phyloP scores from a whole-genome alignment of 2,329 filamentous ascomycete genomes.

The Hypoxylon sp. region DNA sequence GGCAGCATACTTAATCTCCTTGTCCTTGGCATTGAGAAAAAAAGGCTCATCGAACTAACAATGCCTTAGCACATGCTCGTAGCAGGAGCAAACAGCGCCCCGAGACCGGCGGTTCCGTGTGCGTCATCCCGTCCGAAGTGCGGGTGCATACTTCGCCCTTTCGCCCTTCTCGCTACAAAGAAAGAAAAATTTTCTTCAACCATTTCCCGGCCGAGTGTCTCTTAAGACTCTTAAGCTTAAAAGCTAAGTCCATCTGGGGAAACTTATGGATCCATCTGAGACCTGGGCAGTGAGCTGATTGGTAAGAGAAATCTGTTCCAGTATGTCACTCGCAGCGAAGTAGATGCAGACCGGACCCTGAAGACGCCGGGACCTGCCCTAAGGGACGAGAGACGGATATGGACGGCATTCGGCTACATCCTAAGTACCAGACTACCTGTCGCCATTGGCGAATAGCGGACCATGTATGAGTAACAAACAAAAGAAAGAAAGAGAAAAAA shows the following conservation, averaged over 20 bases:
- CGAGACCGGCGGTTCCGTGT: conserved; percentile 34
- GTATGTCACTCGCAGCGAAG: conserved; percentile 12
- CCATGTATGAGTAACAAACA: conserved; percentile 15
- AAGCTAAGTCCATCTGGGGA: conserved; percentile 23
- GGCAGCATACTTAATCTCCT: not conserved
- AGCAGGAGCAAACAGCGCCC: conserved; percentile 13
- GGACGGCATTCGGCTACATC: conserved; percentile 9
- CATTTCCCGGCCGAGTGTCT: conserved; percentile 9
- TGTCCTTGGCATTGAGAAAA: not conserved
- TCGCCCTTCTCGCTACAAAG: conserved; percentile 3
- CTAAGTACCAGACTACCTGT: not conserved
- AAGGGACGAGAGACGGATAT: conserved; percentile 12
- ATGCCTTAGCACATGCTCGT: not conserved
- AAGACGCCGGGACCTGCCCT: conserved; percentile 1
- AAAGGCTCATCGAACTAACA: not conserved
- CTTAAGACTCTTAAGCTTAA: conserved; percentile 5
- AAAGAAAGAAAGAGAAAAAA: not conserved
- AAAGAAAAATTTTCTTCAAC: conserved; percentile 30
- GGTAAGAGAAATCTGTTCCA: conserved; percentile 7
- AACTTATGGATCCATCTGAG: conserved; percentile 12
- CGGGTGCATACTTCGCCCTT: conserved; percentile 8
- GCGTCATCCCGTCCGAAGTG: conserved; percentile 26
- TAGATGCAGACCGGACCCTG: conserved; percentile 10
- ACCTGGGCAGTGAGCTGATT: conserved; percentile 21
- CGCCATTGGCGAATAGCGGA: not conserved